Percentiles rank a stretch among this genome's conserved stretches.
Evolutionary conservation across 1,284 basidiomycete genomes (phyloP).

Genomic region (Sanghuangporus sanghuang): DNA sequence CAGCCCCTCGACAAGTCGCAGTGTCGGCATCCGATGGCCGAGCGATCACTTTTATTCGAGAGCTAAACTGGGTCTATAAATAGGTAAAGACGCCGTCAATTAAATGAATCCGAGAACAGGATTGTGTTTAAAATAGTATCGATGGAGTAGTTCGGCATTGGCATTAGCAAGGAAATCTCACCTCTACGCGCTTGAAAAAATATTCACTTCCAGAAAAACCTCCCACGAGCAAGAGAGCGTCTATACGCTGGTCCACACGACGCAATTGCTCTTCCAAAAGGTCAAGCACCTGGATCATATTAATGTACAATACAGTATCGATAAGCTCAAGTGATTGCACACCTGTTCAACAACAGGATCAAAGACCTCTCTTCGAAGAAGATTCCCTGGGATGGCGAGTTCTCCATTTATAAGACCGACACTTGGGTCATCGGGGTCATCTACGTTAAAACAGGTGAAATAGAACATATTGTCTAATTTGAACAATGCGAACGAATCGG

Average conservation of each 20-base stretch:
- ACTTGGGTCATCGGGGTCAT: slow-evolving; percentile 67
- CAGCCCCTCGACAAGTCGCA: slow-evolving; percentile 76
- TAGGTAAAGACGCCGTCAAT: slow-evolving; percentile 2
- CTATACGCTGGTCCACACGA: slow-evolving; percentile 58
- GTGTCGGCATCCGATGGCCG: slow-evolving; percentile 79
- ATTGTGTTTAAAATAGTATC: not conserved
- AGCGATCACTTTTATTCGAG: slow-evolving; percentile 64
- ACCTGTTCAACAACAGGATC: slow-evolving; percentile 76
- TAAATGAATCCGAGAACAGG: not conserved
- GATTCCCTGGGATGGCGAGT: slow-evolving; percentile 69
- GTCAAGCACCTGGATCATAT: slow-evolving; percentile 50
- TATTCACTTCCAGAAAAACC: slow-evolving; percentile 82
- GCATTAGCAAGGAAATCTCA: slow-evolving; percentile 23
- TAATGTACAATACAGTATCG: not conserved
- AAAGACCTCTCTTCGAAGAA: slow-evolving; percentile 72
- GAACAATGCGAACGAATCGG: slow-evolving; percentile 4
- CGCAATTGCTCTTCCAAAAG: slow-evolving; percentile 70
- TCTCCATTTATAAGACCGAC: slow-evolving; percentile 76
- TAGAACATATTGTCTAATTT: slow-evolving; percentile 68
- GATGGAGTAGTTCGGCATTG: slow-evolving; percentile 4
- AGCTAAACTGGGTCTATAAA: slow-evolving; percentile 53
- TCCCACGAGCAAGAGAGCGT: slow-evolving; percentile 78
- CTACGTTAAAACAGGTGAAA: slow-evolving; percentile 77
- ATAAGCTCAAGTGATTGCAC: slow-evolving; percentile 19
- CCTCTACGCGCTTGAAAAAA: slow-evolving; percentile 69